Evolutionary conservation across 495 filamentous ascomycete species (phyloP), one percentile per base, ranked within the genome.

Genomic region (Xylaria palmicola): DNA sequence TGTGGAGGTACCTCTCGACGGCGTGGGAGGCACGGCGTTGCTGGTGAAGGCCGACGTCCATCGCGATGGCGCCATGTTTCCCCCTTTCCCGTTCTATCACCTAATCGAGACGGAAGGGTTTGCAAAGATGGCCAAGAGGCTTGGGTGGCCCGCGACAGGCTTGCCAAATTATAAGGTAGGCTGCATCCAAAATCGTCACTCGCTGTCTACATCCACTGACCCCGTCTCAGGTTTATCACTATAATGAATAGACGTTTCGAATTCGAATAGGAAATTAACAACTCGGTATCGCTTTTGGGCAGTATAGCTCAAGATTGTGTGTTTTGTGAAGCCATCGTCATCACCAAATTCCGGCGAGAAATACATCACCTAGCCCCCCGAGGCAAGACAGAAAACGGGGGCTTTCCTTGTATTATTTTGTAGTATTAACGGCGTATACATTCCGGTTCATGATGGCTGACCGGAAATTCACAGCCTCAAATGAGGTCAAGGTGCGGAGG

Each of bases 101-200:
- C 75, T 98, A 27, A 93, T 98, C 63, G 94, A 98, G 78, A 98
- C 95, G 5, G 94, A 98, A 71, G 94, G 94, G 0, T 98, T 98
- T 68, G 93, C 95, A 13, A 97, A 93, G 76, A 98, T 98, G 94
- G 93, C 92, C 19, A 86, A 80, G 66, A 81, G 94, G 59, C 74
- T 98, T 68, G 92, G 92, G 19, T 97, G 93, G 85, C 78, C 85
- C 55, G 83, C 89, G 45, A 90, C 82, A 68, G 94, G 94, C 5
- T 68, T 98, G 67, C 94, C 94, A 34, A 96, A 98, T 79, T 98
- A 98, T 77, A 91, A 95, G 80, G 94, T 98, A 78, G 70, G 84
- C 82, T 26, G 9, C 50, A 37, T 39, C 48, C 50, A 44, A 9
- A 24, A 19, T 29, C 6, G 4, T 27, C 1, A 6, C 29, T 56